Evolutionary conservation across 2,329 filamentous ascomycete species (phyloP).

Genomic region (Thyridium curvatum): DNA sequence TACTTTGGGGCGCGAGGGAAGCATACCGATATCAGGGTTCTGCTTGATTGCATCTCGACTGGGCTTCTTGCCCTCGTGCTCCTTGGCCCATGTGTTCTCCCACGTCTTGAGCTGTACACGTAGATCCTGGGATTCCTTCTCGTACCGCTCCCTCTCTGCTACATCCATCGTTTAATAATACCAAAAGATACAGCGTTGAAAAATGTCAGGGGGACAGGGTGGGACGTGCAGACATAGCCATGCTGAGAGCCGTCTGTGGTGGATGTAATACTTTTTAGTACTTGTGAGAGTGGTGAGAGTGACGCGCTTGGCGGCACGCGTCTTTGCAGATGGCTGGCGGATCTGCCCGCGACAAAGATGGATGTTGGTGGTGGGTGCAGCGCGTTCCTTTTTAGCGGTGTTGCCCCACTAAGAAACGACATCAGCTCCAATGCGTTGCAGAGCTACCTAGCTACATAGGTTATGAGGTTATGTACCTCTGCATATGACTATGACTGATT

Average conservation of each 20-base stretch:
- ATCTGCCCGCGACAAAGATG: not conserved
- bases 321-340: too few relatives aligned
- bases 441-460: too few relatives aligned
- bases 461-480: too few relatives aligned
- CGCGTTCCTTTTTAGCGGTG: constrained; percentile 1
- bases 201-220: not conserved
- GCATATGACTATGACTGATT: too few relatives aligned
- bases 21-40: constrained; percentile 62
- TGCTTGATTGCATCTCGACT: constrained; percentile 70
- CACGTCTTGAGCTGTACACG: constrained; percentile 67
- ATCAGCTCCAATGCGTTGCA: too few relatives aligned
- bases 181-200: not conserved
- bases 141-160: constrained; percentile 34
- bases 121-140: constrained; percentile 46
- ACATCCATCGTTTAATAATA: constrained; percentile 36
- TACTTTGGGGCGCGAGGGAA: not conserved
- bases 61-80: constrained; percentile 63
- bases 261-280: too few relatives aligned
- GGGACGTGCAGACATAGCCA: not conserved
- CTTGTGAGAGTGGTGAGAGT: too few relatives aligned
- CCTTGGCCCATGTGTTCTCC: constrained; percentile 61
- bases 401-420: too few relatives aligned
- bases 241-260: too few relatives aligned
- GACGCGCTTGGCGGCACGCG: too few relatives aligned
- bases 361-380: constrained; percentile 1